These are phyloP conservation scores for Psilocybe mexicana DNA, from an alignment of 1,284 basidiomycete genomes.

Conservation along the genomic window DNA sequence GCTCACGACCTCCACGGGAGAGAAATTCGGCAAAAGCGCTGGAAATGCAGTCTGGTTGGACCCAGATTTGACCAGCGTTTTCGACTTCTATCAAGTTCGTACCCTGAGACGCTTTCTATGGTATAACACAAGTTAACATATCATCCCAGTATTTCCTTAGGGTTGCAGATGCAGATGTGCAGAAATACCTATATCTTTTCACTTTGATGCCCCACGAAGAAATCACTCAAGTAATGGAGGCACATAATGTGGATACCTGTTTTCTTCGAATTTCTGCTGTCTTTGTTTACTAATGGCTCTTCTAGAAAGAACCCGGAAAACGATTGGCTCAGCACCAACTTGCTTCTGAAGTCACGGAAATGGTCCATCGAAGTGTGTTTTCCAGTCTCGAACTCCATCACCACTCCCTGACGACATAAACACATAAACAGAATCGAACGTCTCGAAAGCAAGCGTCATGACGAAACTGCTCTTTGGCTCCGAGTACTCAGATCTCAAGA, in stretches of 20 bases:
- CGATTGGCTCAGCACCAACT: constrained; percentile 78
- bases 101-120: not conserved
- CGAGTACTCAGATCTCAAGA: constrained; percentile 44
- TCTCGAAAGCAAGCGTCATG: constrained; percentile 54
- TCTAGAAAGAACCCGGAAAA: constrained; percentile 53
- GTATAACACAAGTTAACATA: not conserved
- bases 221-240: constrained; percentile 59
- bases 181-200: constrained; percentile 80
- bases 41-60: constrained; percentile 97
- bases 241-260: constrained; percentile 53
- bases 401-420: not conserved
- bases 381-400: constrained; percentile 25
- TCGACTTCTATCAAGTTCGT: constrained; percentile 89
- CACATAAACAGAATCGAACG: constrained; percentile 33
- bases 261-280: not conserved
- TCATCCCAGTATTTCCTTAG: constrained; percentile 82
- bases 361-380: constrained; percentile 77
- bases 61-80: constrained; percentile 70
- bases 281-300: constrained; percentile 4
- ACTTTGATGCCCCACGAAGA: constrained; percentile 71
- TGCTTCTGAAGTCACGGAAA: constrained; percentile 85
- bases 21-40: constrained; percentile 97
- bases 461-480: constrained; percentile 63
- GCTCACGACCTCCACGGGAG: constrained; percentile 86
- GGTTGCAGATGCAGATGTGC: constrained; percentile 81